These are phyloP conservation scores for Pyrenophora graminea DNA, from an alignment of 2,329 filamentous ascomycete genomes.

Conservation along the genomic window DNA sequence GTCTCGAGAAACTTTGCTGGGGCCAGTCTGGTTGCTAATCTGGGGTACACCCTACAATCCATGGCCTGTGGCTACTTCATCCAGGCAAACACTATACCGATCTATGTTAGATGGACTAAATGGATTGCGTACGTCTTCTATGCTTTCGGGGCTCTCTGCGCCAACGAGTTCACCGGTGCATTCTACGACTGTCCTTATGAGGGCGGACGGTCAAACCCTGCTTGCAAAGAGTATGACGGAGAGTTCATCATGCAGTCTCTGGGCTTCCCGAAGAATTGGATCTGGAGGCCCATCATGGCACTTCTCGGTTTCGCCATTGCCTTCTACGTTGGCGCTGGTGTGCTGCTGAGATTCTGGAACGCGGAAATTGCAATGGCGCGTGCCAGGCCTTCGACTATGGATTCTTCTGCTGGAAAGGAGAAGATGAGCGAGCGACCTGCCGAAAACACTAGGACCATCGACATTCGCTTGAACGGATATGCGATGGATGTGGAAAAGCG, in stretches of 20 bases:
- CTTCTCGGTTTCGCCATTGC: constrained; percentile 65
- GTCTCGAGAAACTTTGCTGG: constrained; percentile 69
- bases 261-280: constrained; percentile 70
- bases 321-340: constrained; percentile 64
- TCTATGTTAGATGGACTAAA: constrained; percentile 80
- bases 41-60: constrained; percentile 73
- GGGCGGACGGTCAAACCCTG: constrained; percentile 65
- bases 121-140: constrained; percentile 70
- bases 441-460: constrained; percentile 63
- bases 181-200: constrained; percentile 74
- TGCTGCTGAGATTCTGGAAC: constrained; percentile 67
- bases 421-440: constrained; percentile 63
- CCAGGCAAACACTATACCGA: constrained; percentile 71
- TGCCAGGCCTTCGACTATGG: constrained; percentile 58
- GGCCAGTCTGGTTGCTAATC: constrained; percentile 72
- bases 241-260: constrained; percentile 70
- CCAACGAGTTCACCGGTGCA: constrained; percentile 72
- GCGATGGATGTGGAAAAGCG: constrained; percentile 67
- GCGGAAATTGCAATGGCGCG: constrained; percentile 73
- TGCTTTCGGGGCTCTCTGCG: constrained; percentile 69
- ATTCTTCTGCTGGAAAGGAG: constrained; percentile 71
- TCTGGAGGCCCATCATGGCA: constrained; percentile 67
- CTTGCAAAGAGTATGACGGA: constrained; percentile 71
- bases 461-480: constrained; percentile 68
- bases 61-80: constrained; percentile 79